Evolutionary conservation across 2,329 filamentous ascomycete genomes (phyloP), one percentile per base, ranked within the genome.

Genomic region (Talaromyces sp.): DNA sequence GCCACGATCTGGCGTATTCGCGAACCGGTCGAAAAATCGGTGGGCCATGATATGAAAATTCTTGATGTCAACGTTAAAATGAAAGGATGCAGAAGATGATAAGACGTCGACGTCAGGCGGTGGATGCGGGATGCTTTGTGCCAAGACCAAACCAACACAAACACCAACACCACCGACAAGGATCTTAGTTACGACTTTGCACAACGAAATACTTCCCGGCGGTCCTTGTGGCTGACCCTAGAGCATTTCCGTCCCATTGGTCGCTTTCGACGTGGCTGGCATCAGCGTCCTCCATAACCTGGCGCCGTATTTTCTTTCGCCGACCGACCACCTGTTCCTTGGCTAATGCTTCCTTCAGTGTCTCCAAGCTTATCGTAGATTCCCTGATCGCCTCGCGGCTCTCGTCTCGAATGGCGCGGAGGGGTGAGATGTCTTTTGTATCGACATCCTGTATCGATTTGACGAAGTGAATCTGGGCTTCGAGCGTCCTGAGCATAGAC

Each of bases 381-480:
- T 81, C 77, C 67, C 74, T 71, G 16, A 73, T 64, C 9, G 76
- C 77, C 58, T 78, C 75, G 5, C 71, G 68, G n/a, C 73, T 82
- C 66, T 82, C 93, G 75, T 98, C 94, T 62, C 92, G 87, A 65
- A 98, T 89, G 52, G 89, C 89, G 60, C 86, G 84, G 50, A 99
- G 79, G 0, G 95, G 93, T 64, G 87, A 83, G 0, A 97, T 82
- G 3, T 85, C 87, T 0, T 82, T 78, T 0, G 92, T 93, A 75
- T 96, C 85, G 58, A 97, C 89, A 52, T 84, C 81, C 73, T 96
- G 93, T 22, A 98, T 88, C 67, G 92, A 87, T 67, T 87, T 88
- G n/a, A 98, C 93, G 73, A 99, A 99, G 72, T 90, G 89, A 0
- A 99, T 85, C 74, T 99, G 95, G 37, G 90, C 87, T 61, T 88